Base-by-base conservation (phyloP, 225 moss, liverwort and hornwort species). In the Rhytidiadelphus loreus region DNA sequence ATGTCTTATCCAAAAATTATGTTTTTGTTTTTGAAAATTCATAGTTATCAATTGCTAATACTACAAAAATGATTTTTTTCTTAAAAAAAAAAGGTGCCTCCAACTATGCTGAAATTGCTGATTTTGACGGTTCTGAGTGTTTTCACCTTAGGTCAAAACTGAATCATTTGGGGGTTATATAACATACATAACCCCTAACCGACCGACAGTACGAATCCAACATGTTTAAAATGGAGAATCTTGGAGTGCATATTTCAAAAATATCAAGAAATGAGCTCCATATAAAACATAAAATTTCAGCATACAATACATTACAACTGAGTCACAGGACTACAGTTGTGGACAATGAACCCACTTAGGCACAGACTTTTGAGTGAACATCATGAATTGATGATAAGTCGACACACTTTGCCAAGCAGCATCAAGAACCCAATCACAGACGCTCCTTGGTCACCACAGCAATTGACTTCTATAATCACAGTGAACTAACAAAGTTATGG, bases 291-390 rank as follows among this genome's bases (percentile, higher is more conserved):
- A 5, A 24, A 48, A 53, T 33, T 32, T 32, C 37, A 6, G 76
- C 77, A 87, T 77, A 29, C 83, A 60, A 69, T 77, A 86, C 41
- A 30, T 37, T 56, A 63, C 62, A 52, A 75, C 66, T 37, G 39
- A 57, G 74, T 82, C 80, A 64, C 50, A 1, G 57, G 83, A 87
- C 60, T 37, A 16, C 44, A 48, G 43, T 64, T 85, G 87, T 74
- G 84, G 35, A 72, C 74, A 66, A 61, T 12, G 43, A 64, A 80
- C 41, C 4, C 4, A 4, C 13, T 19, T 64, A 85, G 89, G 89
- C 87, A 89, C 92, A 92, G 9, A 90, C 88, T 92, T 92, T 90
- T 87, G 77, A 56, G 87, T 16, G 13, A 41, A 87, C 88, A 88
- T 85, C 50, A 78, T 88, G 86, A 92, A 78, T 83, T 64, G 83